Evolutionary conservation across 2,329 filamentous ascomycete species (phyloP), one percentile per base, ranked within the genome.

Genomic region (Meredithiella fracta): DNA sequence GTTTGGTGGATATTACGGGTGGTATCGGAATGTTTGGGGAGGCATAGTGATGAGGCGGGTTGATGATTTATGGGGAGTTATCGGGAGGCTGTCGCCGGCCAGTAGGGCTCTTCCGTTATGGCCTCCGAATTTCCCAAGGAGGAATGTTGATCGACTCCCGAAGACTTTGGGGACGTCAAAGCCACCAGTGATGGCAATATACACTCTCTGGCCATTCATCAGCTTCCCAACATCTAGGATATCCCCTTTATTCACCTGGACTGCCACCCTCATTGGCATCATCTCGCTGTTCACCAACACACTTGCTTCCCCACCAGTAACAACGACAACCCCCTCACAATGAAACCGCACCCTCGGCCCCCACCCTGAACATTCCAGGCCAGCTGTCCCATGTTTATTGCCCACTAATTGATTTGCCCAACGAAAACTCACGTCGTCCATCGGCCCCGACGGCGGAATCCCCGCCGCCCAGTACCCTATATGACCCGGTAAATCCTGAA

Each of bases 401-500:
- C 60, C 63, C 0, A 69, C 67, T 0, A 70, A 60, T 3, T 63
- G 57, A 44, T 72, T 72, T 1, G 66, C 68, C 0, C 69, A 42
- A 2, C 64, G 60, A 47, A 66, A 65, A 0, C 67, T 68, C 9
- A 65, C 63, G 15, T 66, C 62, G 40, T 73, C 70, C 64, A 73
- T 71, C 0, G 71, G 70, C 0, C 71, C 71, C 0, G 66, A 65
- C 1, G 65, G 66, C 0, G 71, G 70, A 7, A 73, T 66, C 0
- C 71, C 70, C 0, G 67, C 62, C 38, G 67, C 63, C 63, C 69
- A 70, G 26, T 67, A 66, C 0, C 67, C 67, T 11, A 62, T 63
- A 1, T 71, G 64, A 0, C 69, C 69, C 0, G 69, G 69, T 20
- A 64, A 69, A 47, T 73, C 70, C 51, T 73, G 70, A 4, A 72